Evolutionary conservation across 805 yeast genomes (phyloP), one percentile per base, ranked within the genome.

Genomic region (Candida silvatica): DNA sequence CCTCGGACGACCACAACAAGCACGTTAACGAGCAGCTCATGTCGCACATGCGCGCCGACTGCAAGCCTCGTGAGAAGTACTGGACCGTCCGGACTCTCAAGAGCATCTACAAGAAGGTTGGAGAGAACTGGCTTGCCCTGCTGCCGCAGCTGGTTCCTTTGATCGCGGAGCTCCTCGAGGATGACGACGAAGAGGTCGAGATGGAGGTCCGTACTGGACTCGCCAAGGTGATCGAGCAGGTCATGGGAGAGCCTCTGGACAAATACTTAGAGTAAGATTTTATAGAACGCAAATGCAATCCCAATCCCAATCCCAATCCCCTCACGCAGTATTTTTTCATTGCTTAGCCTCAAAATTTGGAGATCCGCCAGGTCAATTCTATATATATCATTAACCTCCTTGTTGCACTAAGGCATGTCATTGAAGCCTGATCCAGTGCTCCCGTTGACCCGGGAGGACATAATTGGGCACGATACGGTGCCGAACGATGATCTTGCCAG

Each of bases 71-170:
- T 35, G 86, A 79, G 49, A 81, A 82, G 52, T 61, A 74, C 45
- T 82, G 95, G 90, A 77, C 97, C 18, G 72, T 85, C 36, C 76
- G 80, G 54, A 66, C 84, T 2, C 69, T 92, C 55, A 85, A 84
- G 58, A 67, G 77, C 18, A 75, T 92, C 22, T 92, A 87, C 69
- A 82, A 83, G 45, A 83, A 83, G 64, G 80, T 87, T 48, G 97
- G 97, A 37, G 97, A 92, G 49, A 85, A 79, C 55, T 92, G 97
- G 98, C 69, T 92, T 44, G 66, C 80, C 23, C 69, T 83, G 64
- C 67, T 92, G 48, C 98, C 98, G 17, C 96, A 88, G 53, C 70
- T 92, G 47, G 95, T 92, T 42, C 99, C 99, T 23, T 71, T 85
- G 40, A 85, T 92, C 56, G 96, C 97, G 6, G 99, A 92, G 61